phyloP scores from a whole-genome alignment of 306 rosid species.

The Vigna reflexopilosa region DNA sequence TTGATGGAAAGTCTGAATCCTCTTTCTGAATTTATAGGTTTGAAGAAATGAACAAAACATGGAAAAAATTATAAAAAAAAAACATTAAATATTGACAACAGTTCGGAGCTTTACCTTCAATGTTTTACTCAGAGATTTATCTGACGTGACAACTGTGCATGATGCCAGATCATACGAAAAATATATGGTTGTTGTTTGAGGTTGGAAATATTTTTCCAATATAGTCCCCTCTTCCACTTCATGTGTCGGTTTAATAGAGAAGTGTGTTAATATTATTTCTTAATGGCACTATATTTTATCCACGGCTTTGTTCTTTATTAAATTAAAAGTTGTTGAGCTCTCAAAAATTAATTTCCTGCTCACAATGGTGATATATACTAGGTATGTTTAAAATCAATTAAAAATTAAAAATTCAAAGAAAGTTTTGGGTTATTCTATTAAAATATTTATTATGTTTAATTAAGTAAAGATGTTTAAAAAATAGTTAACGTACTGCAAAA shows the following conservation, averaged over 20 bases:
- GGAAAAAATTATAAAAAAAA: not conserved
- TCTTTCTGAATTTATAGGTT: slow-evolving; percentile 48
- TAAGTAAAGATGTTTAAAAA: too few species aligned
- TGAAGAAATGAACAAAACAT: slow-evolving; percentile 6
- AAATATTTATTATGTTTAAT: too few species aligned
- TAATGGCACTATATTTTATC: slow-evolving; percentile 3
- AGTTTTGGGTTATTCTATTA: too few species aligned
- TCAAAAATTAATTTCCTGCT: not conserved
- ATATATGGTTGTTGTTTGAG: slow-evolving; percentile 54
- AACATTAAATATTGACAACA: slow-evolving; percentile 50
- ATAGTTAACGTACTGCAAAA: too few species aligned
- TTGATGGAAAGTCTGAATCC: slow-evolving; percentile 50
- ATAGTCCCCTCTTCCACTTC: not conserved
- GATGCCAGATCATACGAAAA: slow-evolving; percentile 55
- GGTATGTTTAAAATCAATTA: too few species aligned
- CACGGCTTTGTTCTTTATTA: not conserved
- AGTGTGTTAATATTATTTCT: slow-evolving; percentile 4
- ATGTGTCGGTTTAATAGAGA: slow-evolving; percentile 40
- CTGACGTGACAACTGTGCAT: slow-evolving; percentile 63
- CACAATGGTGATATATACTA: too few species aligned
- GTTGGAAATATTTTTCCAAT: slow-evolving; percentile 15
- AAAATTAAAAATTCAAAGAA: too few species aligned
- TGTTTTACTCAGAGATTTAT: slow-evolving; percentile 45
- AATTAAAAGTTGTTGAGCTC: slow-evolving; percentile 38
- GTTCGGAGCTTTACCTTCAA: slow-evolving; percentile 28